These are phyloP conservation scores for Leptographium procerum DNA, from an alignment of 2,329 filamentous ascomycete genomes.

Conservation along the genomic window DNA sequence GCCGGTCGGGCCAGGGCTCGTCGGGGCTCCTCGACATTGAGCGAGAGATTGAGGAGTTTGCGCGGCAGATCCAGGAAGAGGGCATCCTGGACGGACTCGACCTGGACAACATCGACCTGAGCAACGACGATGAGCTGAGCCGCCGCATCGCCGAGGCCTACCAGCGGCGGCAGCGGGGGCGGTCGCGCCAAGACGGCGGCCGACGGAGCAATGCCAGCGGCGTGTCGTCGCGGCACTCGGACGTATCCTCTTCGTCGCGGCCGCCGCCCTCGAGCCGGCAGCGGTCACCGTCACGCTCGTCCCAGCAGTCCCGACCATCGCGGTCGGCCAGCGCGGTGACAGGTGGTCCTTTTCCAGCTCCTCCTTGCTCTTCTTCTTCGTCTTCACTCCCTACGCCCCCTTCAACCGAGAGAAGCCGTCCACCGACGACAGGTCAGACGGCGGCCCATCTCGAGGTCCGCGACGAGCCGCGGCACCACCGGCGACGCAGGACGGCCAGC, in stretches of 20 bases:
- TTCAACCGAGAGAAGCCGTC: constrained; percentile 16
- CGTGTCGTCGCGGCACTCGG: background rate
- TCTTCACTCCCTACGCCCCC: constrained; percentile 13
- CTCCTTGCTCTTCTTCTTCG: background rate
- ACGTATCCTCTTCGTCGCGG: background rate
- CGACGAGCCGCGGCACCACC: constrained; percentile 24
- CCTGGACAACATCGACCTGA: constrained; percentile 72
- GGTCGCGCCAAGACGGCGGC: constrained; percentile 36
- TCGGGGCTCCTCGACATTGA: constrained; percentile 65
- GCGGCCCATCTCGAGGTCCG: constrained; percentile 38
- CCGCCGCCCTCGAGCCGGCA: constrained; percentile 17
- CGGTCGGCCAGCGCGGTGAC: background rate
- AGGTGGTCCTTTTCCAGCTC: background rate
- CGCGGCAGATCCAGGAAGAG: constrained; percentile 53
- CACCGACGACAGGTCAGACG: constrained; percentile 31
- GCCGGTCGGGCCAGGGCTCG: constrained; percentile 48
- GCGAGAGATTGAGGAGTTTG: constrained; percentile 80
- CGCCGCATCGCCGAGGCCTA: constrained; percentile 86
- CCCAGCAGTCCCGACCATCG: background rate
- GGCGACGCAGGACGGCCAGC: constrained; percentile 40
- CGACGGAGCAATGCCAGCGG: constrained; percentile 21
- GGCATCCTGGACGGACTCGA: constrained; percentile 81
- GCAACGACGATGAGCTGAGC: constrained; percentile 79
- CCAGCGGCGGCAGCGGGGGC: constrained; percentile 58
- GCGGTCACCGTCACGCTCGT: constrained; percentile 21